Base-by-base conservation (phyloP, 2,329 filamentous ascomycete species). In the Gnomoniopsis smithogilvyi region DNA sequence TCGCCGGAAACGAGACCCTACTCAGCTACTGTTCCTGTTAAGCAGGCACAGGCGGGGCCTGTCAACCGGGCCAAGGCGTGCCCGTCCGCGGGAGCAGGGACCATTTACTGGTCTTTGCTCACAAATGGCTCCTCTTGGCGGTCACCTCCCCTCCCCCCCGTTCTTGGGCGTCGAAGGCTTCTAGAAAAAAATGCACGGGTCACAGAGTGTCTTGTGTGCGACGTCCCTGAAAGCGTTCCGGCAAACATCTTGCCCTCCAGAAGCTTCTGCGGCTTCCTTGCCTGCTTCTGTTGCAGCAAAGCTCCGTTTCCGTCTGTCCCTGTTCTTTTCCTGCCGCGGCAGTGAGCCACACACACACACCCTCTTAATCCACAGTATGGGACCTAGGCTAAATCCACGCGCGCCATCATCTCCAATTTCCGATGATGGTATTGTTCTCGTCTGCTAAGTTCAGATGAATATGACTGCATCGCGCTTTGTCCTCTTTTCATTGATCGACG, bases 201-300 rank as follows among this genome's bases (percentile, higher is more conserved):
- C 61, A 61, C 19, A 34, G 3, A 22, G 33, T 30, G 61, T 48
- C 45, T 19, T 55, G 49, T 53, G 48, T 51, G 47, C 30, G 30
- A 43, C 46, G n/a, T 45, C 33, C 49, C 50, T 53, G 38, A 41
- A 30, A 21, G 51, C 51, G 26, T 59, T 43, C 43, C 43, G 36
- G 30, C 36, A 36, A 19, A 51, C 36, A 22, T 33, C 56, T 19
- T 46, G n/a, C 30, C 45, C 38, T 48, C 48, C 52, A 51, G 52
- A 60, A 63, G 55, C 59, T 63, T 63, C 59, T 59, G 41, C 36
- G 45, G 52, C 52, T 54, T 59, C 47, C 30, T 46, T 19, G 45
- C 30, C 58, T 55, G 60, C 60, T 62, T 62, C 60, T 60, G 57
- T 62, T 62, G 60, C 60, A 62, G 60, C 57, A 56, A 49, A 19